Conservation (phyloP, 192 early-diverging fungal species). For the Coemansia sp. region DNA sequence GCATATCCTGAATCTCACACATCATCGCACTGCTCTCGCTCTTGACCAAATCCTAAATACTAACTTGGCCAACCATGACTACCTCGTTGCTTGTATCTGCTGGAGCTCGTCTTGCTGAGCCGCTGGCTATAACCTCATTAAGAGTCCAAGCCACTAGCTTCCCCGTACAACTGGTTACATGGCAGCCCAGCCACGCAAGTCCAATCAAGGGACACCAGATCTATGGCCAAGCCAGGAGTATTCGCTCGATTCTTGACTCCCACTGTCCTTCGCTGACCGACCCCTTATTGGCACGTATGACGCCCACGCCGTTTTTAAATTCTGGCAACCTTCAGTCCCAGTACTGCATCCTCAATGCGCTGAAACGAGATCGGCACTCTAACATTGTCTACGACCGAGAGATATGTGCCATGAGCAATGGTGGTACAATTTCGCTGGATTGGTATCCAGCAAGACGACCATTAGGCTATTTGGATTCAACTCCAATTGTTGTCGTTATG, state of each 20-base stretch:
- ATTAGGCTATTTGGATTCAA: slow-evolving; percentile 28
- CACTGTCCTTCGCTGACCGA: slow-evolving; percentile 57
- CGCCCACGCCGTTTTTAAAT: slow-evolving; percentile 67
- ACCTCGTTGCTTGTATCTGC: neutral
- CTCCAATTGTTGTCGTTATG: slow-evolving; percentile 70
- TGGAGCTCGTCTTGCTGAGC: neutral
- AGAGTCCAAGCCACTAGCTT: neutral
- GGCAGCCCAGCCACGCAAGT: neutral
- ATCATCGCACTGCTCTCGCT: too few species aligned
- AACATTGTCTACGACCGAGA: slow-evolving; percentile 32
- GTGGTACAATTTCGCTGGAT: slow-evolving; percentile 77
- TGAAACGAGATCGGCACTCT: slow-evolving; percentile 14
- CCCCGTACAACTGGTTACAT: neutral
- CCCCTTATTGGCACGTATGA: slow-evolving; percentile 44
- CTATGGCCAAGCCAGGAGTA: neutral
- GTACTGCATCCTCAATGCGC: slow-evolving; percentile 31
- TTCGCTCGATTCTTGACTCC: neutral
- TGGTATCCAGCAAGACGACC: slow-evolving; percentile 66
- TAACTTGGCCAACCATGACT: neutral
- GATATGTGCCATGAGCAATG: slow-evolving; percentile 63
- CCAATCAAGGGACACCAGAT: neutral
- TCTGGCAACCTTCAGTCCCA: slow-evolving; percentile 72
- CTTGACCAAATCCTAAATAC: neutral
- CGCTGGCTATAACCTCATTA: neutral
- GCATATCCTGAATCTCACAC: too few species aligned